Evolutionary conservation across 148 eudicot genomes (phyloP).

Genomic region (Fagopyrum tataricum): DNA sequence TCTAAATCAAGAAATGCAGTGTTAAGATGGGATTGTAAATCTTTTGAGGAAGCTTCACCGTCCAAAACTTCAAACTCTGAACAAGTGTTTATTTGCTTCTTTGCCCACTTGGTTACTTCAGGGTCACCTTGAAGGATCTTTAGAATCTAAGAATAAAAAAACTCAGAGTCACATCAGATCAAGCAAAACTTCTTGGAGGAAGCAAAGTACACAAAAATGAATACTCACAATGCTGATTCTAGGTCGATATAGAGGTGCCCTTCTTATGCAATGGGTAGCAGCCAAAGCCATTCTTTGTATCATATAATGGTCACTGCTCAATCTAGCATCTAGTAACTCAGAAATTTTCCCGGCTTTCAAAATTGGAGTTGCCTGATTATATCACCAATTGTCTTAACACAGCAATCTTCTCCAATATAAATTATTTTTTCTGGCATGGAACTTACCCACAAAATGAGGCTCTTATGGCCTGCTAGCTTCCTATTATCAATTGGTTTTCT

Average conservation of each 20-base stretch:
- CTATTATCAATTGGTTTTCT: constrained; percentile 40
- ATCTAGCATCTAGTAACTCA: constrained; percentile 44
- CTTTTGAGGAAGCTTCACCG: constrained; percentile 31
- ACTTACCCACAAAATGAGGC: constrained; percentile 47
- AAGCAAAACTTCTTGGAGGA: neutral
- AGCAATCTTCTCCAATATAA: neutral
- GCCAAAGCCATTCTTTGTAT: constrained; percentile 76
- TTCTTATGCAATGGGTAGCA: constrained; percentile 72
- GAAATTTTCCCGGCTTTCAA: constrained; percentile 44
- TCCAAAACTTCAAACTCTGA: constrained; percentile 27
- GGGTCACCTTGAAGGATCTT: constrained; percentile 81
- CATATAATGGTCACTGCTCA: constrained; percentile 38
- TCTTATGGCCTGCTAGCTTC: constrained; percentile 39
- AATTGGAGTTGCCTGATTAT: constrained; percentile 48
- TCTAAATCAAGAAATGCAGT: constrained; percentile 44
- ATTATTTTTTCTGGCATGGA: neutral
- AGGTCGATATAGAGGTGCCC: constrained; percentile 66
- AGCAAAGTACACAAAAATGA: neutral
- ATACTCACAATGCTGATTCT: constrained; percentile 64
- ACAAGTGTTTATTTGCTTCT: constrained; percentile 29
- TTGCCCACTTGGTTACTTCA: constrained; percentile 65
- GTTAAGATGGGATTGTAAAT: constrained; percentile 48
- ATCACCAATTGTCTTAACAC: neutral
- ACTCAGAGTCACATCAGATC: neutral
- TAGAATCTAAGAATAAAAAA: constrained; percentile 34